A percentile compares a stretch with the other conserved stretches of the same genome.
phyloP scores from a whole-genome alignment of 352 stramenopile genomes.

The Phytopythium litorale region DNA sequence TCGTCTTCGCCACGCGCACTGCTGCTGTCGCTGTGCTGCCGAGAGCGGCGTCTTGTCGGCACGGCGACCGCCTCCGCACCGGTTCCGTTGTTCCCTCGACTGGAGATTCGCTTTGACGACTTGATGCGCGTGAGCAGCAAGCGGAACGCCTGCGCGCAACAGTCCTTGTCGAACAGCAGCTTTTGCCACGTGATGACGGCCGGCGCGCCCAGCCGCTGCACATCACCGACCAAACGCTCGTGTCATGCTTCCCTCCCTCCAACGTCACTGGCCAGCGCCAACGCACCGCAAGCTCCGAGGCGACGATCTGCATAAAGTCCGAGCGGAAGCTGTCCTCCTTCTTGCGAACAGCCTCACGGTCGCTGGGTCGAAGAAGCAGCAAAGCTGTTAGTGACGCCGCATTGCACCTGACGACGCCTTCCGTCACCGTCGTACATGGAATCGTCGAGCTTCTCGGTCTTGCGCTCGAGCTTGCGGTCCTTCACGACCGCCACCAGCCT shows the following conservation, averaged over 20 bases:
- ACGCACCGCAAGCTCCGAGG: conserved; percentile 43
- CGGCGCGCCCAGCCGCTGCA: conserved; percentile 47
- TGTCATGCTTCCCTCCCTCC: background rate
- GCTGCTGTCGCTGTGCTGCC: conserved; percentile 1
- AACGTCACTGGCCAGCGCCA: background rate
- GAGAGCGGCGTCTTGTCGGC: background rate
- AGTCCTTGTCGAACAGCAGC: conserved; percentile 65
- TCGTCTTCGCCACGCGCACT: conserved; percentile 11
- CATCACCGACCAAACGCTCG: background rate
- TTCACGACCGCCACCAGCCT: conserved; percentile 24
- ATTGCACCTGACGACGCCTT: no score
- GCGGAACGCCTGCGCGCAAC: conserved; percentile 48
- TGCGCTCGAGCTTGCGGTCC: conserved; percentile 42
- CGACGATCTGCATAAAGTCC: conserved; percentile 51
- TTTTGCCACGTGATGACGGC: conserved; percentile 61
- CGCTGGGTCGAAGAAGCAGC: conserved; percentile 16
- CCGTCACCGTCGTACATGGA: conserved; percentile 5
- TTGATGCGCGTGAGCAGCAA: conserved; percentile 61
- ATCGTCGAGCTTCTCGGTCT: conserved; percentile 43
- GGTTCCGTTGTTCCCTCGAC: conserved; percentile 6
- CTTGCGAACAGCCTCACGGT: conserved; percentile 34
- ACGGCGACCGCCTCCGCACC: background rate
- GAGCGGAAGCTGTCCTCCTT: conserved; percentile 55
- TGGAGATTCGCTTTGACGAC: conserved; percentile 26
- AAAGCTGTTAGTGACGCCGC: background rate